Evolutionary conservation across 2,329 filamentous ascomycete genomes (phyloP).

Genomic region (Pseudogymnoascus sp.): DNA sequence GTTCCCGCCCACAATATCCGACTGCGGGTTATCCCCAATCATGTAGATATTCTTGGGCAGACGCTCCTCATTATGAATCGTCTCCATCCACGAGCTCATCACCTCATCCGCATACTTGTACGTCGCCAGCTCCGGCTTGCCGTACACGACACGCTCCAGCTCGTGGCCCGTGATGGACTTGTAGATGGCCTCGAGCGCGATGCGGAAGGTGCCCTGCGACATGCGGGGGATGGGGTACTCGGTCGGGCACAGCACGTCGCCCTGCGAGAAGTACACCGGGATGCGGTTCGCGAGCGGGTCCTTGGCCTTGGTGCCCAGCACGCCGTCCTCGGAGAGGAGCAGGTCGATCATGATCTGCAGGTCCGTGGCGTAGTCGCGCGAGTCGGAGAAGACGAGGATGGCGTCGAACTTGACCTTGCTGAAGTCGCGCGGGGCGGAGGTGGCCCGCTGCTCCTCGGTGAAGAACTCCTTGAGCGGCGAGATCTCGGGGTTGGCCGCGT

Average conservation of each 20-base stretch:
- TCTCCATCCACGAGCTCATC: conserved; percentile 65
- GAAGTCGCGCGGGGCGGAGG: conserved; percentile 64
- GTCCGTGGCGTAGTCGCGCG: conserved; percentile 65
- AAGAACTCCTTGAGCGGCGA: conserved; percentile 59
- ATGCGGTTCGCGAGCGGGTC: conserved; percentile 59
- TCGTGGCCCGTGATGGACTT: conserved; percentile 60
- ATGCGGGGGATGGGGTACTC: conserved; percentile 59
- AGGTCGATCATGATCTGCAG: conserved; percentile 71
- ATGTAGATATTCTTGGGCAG: conserved; percentile 66
- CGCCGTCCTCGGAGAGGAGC: conserved; percentile 58
- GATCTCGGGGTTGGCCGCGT: conserved; percentile 59
- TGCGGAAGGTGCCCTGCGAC: conserved; percentile 68
- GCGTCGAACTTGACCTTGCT: conserved; percentile 63
- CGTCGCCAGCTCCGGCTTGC: conserved; percentile 66
- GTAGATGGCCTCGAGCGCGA: conserved; percentile 66
- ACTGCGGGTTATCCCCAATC: conserved; percentile 67
- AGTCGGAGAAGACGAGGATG: conserved; percentile 68
- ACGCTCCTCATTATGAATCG: conserved; percentile 63
- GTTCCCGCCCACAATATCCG: conserved; percentile 68
- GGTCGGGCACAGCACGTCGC: conserved; percentile 55
- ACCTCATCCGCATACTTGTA: conserved; percentile 73
- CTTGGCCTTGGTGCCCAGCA: conserved; percentile 54
- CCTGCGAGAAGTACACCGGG: conserved; percentile 66
- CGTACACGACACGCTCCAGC: conserved; percentile 67
- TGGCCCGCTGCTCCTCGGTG: conserved; percentile 56